Evolutionary conservation across 2,329 filamentous ascomycete genomes (phyloP).

Genomic region (Stemphylium beticola): DNA sequence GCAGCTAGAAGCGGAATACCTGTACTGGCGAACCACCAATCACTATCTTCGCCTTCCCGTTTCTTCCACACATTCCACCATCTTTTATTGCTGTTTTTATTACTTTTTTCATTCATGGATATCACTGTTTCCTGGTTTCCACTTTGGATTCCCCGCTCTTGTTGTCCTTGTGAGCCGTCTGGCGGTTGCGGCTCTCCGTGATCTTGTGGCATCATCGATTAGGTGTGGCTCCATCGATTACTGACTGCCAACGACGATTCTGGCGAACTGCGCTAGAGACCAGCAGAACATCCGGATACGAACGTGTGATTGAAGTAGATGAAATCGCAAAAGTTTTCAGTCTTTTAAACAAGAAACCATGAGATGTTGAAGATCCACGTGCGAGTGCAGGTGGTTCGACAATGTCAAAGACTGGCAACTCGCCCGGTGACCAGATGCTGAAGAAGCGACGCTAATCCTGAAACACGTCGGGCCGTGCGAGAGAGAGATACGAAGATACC

Average conservation of each 20-base stretch:
- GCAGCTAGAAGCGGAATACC: slow-evolving; percentile 71
- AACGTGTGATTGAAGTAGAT: too few species aligned
- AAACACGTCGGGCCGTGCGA: not conserved
- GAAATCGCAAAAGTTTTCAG: not conserved
- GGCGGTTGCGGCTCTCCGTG: not conserved
- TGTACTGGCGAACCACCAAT: slow-evolving; percentile 51
- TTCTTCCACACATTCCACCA: slow-evolving; percentile 22
- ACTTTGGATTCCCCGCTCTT: not conserved
- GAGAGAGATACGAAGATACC: not conserved
- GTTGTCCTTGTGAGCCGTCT: not conserved
- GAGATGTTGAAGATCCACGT: not conserved
- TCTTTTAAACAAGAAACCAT: not conserved
- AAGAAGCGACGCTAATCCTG: slow-evolving; percentile 24
- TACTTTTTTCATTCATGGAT: not conserved
- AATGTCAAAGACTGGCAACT: not conserved
- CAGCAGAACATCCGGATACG: not conserved
- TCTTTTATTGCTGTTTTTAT: not conserved
- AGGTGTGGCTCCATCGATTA: not conserved
- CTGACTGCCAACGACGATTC: not conserved
- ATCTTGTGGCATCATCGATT: slow-evolving; percentile 9
- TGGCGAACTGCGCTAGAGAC: not conserved
- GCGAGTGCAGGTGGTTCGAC: not conserved
- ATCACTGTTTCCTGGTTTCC: not conserved
- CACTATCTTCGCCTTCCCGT: slow-evolving; percentile 27
- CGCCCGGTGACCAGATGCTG: slow-evolving; percentile 18